Conservation (phyloP, 192 early-diverging fungal genomes). For the Coemansia sp. region DNA sequence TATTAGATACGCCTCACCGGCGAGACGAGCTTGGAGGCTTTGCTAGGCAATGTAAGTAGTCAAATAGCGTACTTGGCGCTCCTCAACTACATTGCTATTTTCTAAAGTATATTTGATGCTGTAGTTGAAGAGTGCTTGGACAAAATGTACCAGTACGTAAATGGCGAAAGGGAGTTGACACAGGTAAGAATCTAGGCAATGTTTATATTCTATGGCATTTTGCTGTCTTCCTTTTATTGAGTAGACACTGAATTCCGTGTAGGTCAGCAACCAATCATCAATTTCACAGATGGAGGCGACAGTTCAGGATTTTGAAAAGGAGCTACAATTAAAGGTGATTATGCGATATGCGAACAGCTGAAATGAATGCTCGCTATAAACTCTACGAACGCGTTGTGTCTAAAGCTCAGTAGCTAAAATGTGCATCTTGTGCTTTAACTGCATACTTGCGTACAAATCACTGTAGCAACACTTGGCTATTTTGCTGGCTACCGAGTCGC, state of each 20-base stretch:
- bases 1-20: constrained; percentile 1
- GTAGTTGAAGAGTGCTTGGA: constrained; percentile 32
- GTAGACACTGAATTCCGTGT: neutral
- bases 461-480: constrained; percentile 36
- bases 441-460: neutral
- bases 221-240: neutral
- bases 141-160: constrained; percentile 15
- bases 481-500: constrained; percentile 14
- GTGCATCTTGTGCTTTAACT: neutral
- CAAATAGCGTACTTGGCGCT: neutral
- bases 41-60: neutral
- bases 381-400: neutral
- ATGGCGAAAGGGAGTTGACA: neutral
- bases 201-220: neutral
- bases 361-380: neutral
- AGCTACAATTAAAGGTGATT: constrained; percentile 47
- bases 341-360: neutral
- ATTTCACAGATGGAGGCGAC: neutral
- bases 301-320: constrained; percentile 31
- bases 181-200: neutral
- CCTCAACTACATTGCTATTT: neutral
- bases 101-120: neutral
- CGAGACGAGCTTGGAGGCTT: neutral
- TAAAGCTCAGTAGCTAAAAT: neutral
- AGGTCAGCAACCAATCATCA: neutral